These are phyloP conservation scores for Mentha longifolia DNA, from an alignment of 257 asterid species.

Conservation along the genomic window DNA sequence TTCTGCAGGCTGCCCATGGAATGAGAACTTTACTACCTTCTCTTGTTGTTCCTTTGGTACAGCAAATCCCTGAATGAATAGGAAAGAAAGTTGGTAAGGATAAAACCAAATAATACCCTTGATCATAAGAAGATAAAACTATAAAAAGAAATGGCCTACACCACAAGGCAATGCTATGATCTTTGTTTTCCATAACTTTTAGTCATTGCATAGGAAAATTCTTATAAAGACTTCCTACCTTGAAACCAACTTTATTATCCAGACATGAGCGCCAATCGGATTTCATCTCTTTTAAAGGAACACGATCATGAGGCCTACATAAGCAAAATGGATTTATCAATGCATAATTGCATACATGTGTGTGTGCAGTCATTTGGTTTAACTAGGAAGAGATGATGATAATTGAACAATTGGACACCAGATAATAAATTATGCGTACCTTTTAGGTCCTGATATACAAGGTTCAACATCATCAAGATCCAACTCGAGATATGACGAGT, in stretches of 20 bases:
- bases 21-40: slow-evolving; percentile 74
- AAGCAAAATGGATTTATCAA: neutral
- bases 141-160: neutral
- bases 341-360: neutral
- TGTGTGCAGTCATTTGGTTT: neutral
- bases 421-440: slow-evolving; percentile 42
- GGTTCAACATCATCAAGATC: slow-evolving; percentile 80
- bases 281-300: slow-evolving; percentile 82
- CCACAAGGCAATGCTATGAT: neutral
- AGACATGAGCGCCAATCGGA: slow-evolving; percentile 88
- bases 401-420: neutral
- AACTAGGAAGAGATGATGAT: slow-evolving; percentile 13
- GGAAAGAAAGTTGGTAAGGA: slow-evolving; percentile 6
- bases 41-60: slow-evolving; percentile 76
- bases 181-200: neutral
- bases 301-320: slow-evolving; percentile 91
- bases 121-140: neutral
- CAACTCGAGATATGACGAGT: slow-evolving; percentile 74
- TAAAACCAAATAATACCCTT: neutral
- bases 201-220: neutral
- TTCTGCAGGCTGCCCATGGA: slow-evolving; percentile 76
- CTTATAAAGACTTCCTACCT: slow-evolving; percentile 46
- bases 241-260: slow-evolving; percentile 80
- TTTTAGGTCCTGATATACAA: slow-evolving; percentile 91
- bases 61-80: slow-evolving; percentile 72